These are phyloP conservation scores for Gossypium australe DNA, from an alignment of 345 rosid genomes.

Conservation along the genomic window DNA sequence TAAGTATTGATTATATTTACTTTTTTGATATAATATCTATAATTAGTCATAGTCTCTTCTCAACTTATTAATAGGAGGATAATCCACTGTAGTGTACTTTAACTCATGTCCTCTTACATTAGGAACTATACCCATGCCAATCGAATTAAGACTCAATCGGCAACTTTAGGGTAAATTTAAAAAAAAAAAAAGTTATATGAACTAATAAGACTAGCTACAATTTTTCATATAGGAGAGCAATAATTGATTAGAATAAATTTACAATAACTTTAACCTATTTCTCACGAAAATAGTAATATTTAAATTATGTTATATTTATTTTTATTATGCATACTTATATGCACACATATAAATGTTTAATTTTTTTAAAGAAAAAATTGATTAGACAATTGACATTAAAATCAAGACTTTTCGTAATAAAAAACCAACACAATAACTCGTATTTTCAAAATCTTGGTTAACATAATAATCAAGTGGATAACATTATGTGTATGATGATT, in stretches of 20 bases:
- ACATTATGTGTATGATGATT: neutral
- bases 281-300: too few species aligned
- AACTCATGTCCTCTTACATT: too few species aligned
- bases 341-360: neutral
- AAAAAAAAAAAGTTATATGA: too few species aligned
- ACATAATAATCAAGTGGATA: neutral
- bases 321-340: neutral
- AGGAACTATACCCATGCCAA: rapidly evolving
- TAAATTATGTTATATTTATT: neutral
- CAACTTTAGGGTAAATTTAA: too few species aligned
- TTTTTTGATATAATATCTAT: too few species aligned
- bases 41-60: rapidly evolving
- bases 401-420: neutral
- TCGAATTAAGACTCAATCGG: too few species aligned
- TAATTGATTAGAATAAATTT: too few species aligned
- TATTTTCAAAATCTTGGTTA: neutral
- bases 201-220: too few species aligned
- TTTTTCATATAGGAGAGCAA: too few species aligned
- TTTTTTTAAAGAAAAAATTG: neutral
- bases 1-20: rapidly evolving
- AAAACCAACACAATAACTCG: rapidly evolving
- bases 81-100: rapidly evolving
- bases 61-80: too few species aligned
- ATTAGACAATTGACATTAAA: neutral
- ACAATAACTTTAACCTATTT: too few species aligned